Conservation (phyloP, 257 asterid genomes). For the Striga asiatica region DNA sequence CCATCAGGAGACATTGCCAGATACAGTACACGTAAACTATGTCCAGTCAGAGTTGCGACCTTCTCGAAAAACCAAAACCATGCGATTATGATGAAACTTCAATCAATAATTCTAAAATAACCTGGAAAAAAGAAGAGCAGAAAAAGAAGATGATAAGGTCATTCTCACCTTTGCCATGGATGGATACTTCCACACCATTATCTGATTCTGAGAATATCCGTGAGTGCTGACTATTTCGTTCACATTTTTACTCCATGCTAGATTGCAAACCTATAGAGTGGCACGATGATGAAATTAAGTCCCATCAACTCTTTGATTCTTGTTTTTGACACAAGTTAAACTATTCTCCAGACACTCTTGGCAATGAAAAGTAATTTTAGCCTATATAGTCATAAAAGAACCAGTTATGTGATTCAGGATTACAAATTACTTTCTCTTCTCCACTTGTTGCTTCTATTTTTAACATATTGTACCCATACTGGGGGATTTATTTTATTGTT, state of each 20-base stretch:
- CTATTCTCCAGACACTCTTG: too few species aligned
- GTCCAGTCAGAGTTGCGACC: slow-evolving; percentile 96
- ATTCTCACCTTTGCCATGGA: slow-evolving; percentile 62
- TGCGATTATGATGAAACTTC: not conserved
- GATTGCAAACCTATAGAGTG: slow-evolving; percentile 97
- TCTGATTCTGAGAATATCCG: slow-evolving; percentile 94
- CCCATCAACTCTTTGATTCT: not conserved
- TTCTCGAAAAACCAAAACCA: slow-evolving; percentile 11
- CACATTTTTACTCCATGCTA: slow-evolving; percentile 93
- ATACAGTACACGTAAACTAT: slow-evolving; percentile 77
- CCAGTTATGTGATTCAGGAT: too few species aligned
- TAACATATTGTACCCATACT: too few species aligned
- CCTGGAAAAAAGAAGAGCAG: not conserved
- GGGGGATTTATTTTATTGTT: too few species aligned
- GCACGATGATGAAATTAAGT: not conserved
- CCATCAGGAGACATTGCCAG: slow-evolving; percentile 97
- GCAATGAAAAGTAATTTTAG: too few species aligned
- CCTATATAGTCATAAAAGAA: too few species aligned
- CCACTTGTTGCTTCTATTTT: too few species aligned
- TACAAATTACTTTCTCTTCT: too few species aligned
- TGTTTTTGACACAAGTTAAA: not conserved
- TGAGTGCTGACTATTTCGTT: slow-evolving; percentile 97
- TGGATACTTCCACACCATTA: slow-evolving; percentile 99
- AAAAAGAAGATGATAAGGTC: not conserved
- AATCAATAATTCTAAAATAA: not conserved